These are phyloP conservation scores for Podaxis sp. DNA, from an alignment of 768 basidiomycete species.

Conservation along the genomic window DNA sequence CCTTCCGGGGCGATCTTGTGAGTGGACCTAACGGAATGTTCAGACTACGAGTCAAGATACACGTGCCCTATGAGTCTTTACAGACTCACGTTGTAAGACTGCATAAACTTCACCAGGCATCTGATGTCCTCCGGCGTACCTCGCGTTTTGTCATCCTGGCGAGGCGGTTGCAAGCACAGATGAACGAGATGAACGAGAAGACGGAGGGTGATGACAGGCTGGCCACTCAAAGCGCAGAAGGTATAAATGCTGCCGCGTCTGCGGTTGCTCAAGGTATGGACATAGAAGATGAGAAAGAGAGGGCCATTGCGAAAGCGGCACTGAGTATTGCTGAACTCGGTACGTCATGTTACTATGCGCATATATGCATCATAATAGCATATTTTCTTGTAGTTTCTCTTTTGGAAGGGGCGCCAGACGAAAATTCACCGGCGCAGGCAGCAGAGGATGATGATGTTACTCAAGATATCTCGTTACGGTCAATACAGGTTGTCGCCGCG, in stretches of 20 bases:
- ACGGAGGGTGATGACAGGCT: conserved; percentile 12
- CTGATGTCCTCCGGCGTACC: conserved; percentile 80
- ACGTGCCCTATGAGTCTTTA: conserved; percentile 77
- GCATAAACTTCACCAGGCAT: conserved; percentile 77
- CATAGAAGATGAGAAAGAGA: conserved; percentile 77
- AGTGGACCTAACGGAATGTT: conserved; percentile 20
- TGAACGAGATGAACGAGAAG: conserved; percentile 61
- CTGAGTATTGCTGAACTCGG: conserved; percentile 89
- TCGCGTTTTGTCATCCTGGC: conserved; percentile 85
- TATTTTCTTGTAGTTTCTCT: conserved; percentile 40
- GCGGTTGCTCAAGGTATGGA: conserved; percentile 32
- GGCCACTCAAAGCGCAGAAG: conserved; percentile 22
- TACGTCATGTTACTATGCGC: conserved; percentile 35
- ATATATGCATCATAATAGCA: conserved; percentile 9
- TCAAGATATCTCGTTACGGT: conserved; percentile 56
- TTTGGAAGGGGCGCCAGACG: conserved; percentile 40
- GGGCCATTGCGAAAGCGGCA: conserved; percentile 92
- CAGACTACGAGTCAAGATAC: conserved; percentile 85
- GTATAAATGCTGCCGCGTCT: conserved; percentile 16
- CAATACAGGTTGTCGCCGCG: conserved; percentile 67
- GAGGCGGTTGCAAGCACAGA: conserved; percentile 81
- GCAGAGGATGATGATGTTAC: conserved; percentile 16
- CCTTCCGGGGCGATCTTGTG: conserved; percentile 9
- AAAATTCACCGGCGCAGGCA: conserved; percentile 5
- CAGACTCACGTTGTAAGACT: conserved; percentile 70